Evolutionary conservation across 1,284 basidiomycete species (phyloP).

Genomic region (Papiliotrema fonsecae): DNA sequence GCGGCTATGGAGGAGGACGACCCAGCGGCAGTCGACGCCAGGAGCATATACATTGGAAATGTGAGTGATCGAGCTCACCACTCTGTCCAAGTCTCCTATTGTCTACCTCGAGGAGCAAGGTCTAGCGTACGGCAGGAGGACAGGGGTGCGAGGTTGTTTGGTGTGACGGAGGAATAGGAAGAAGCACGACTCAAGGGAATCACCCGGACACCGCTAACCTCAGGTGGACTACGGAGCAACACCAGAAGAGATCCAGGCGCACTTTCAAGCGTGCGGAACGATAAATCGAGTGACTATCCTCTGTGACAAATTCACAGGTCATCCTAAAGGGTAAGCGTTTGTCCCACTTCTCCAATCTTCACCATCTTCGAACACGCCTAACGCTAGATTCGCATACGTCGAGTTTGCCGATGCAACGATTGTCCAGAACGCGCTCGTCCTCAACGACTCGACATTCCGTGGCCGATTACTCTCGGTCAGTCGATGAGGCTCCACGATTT

Average conservation of each 20-base stretch:
- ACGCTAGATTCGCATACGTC: constrained; percentile 86
- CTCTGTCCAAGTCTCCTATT: no score
- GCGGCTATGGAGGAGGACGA: constrained; percentile 60
- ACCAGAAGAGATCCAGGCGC: constrained; percentile 95
- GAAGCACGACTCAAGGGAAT: no score
- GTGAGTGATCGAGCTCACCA: constrained; percentile 64
- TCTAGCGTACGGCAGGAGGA: no score
- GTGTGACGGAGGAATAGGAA: no score
- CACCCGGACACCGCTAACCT: no score
- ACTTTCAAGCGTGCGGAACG: constrained; percentile 95
- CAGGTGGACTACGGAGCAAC: constrained; percentile 98
- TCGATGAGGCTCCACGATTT: constrained; percentile 4
- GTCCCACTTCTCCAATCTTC: background rate
- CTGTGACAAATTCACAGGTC: constrained; percentile 99
- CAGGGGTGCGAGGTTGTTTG: no score
- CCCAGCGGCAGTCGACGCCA: constrained; percentile 66
- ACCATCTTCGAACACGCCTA: no score
- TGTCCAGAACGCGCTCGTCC: constrained; percentile 85
- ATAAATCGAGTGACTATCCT: constrained; percentile 99
- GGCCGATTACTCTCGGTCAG: constrained; percentile 85
- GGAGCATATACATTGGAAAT: constrained; percentile 96
- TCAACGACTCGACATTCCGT: constrained; percentile 93
- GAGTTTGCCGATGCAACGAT: constrained; percentile 95
- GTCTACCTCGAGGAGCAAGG: no score
- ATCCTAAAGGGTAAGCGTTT: constrained; percentile 87